Evolutionary conservation across 164 flowering plant genomes (phyloP).

Genomic region (Vitis vinifera): DNA sequence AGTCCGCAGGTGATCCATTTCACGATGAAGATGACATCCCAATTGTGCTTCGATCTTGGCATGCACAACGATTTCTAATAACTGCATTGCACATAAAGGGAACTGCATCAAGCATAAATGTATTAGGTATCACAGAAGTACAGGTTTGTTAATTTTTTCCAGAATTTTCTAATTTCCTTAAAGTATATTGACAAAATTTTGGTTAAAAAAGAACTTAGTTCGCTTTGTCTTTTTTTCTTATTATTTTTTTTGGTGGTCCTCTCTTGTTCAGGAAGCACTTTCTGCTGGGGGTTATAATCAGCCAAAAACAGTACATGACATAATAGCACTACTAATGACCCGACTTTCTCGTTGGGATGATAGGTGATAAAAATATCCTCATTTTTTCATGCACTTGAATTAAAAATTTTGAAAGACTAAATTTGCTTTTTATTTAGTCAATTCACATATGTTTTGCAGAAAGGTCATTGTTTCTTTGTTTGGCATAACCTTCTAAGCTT

Average conservation of each 20-base stretch:
- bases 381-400: not conserved
- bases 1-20: conserved; percentile 88
- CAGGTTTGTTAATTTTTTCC: conserved; percentile 52
- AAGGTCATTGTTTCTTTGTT: too few relatives aligned
- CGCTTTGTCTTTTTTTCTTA: conserved; percentile 7
- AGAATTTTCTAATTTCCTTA: not conserved
- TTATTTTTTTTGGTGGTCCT: conserved; percentile 1
- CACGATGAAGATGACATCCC: conserved; percentile 83
- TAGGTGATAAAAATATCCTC: conserved; percentile 43
- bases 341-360: conserved; percentile 98
- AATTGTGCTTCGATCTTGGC: conserved; percentile 90
- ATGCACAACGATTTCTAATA: conserved; percentile 80
- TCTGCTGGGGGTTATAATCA: conserved; percentile 65
- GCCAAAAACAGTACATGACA: conserved; percentile 83
- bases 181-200: not conserved
- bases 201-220: not conserved
- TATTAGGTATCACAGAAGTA: conserved; percentile 87
- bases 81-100: conserved; percentile 86
- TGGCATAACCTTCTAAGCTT: too few relatives aligned
- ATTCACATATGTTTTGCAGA: too few relatives aligned
- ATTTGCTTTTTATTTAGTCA: too few relatives aligned
- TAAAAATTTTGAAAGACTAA: too few relatives aligned
- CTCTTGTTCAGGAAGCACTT: conserved; percentile 69
- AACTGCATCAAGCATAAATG: conserved; percentile 56
- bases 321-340: conserved; percentile 72